These are phyloP conservation scores for Lipomyces starkeyi DNA, from an alignment of 805 yeast species.

Conservation along the genomic window DNA sequence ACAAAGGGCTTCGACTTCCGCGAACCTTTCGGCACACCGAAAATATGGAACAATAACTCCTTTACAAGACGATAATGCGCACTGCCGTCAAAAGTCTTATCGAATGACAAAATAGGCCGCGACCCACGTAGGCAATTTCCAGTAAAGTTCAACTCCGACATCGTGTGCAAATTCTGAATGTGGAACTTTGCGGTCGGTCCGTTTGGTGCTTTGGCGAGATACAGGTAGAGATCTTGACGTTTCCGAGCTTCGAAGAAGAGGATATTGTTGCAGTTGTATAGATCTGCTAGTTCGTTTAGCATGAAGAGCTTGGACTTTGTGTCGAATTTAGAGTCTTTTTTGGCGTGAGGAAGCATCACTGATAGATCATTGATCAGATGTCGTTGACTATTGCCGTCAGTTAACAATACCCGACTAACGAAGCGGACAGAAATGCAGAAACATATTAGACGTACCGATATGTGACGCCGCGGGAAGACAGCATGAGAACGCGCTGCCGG, in stretches of 20 bases:
- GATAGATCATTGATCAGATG: conserved; percentile 85
- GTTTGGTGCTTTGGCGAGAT: conserved; percentile 96
- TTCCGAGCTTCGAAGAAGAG: conserved; percentile 94
- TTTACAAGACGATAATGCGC: conserved; percentile 78
- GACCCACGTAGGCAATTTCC: conserved; percentile 97
- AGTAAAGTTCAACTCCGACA: conserved; percentile 93
- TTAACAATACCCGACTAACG: too few relatives aligned
- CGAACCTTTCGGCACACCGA: conserved; percentile 95
- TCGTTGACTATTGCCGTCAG: conserved; percentile 68
- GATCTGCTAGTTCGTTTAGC: conserved; percentile 93
- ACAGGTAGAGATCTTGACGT: conserved; percentile 91
- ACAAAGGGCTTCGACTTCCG: conserved; percentile 92
- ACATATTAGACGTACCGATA: conserved; percentile 42
- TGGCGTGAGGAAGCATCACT: conserved; percentile 85
- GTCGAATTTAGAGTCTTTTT: conserved; percentile 96
- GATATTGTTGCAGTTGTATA: conserved; percentile 95
- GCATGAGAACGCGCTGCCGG: conserved; percentile 61
- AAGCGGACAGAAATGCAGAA: not conserved
- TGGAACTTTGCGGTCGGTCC: conserved; percentile 96
- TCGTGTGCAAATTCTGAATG: conserved; percentile 90
- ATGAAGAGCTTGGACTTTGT: conserved; percentile 86
- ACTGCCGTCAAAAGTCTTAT: conserved; percentile 69
- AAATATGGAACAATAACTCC: conserved; percentile 78
- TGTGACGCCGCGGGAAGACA: conserved; percentile 94
- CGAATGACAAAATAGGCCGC: conserved; percentile 91